Base-by-base conservation (phyloP, 495 filamentous ascomycete genomes). In the Aspergillus diversus region DNA sequence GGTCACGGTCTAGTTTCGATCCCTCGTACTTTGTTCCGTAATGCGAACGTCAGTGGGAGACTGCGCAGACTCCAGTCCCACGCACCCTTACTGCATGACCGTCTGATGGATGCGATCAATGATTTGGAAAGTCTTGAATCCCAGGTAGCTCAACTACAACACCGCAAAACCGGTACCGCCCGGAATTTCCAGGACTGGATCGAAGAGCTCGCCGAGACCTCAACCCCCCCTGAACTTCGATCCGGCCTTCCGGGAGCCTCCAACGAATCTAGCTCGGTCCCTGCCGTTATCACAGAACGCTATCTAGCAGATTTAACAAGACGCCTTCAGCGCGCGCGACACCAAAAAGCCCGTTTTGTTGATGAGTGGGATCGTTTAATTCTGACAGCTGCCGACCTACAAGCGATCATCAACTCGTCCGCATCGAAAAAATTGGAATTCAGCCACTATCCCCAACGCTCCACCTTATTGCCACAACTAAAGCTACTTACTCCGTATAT, bases 1-100 rank as follows among this genome's bases (percentile, higher is more conserved):
- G 95, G 95, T 7, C 93, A 99, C 67, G 95, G 95, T 9, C 80
- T 98, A 42, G 95, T 99, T 47, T 89, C 95, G 12, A 90, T 98
- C 51, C 95, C 95, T 6, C 84, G 94, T 66, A 83, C 84, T 16
- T 75, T 99, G 1, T 88, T 93, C 70, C 85, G 87, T 50, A 90
- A 90, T 68, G 87, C 92, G 13, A 90, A 87, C 66, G 83, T 90
- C 55, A 89, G 88, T 69, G 84, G 83, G 51, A 84, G 87, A 52
- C 71, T 99, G 47, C 85, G 86, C 57, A 81, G 88, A 33, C 78
- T 97, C 17, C 93, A 98, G 70, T 77, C 83, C 4, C 83, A 89
- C 61, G 95, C 95, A 6, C 92, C 93, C 12, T 88, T 82, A 67
- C 76, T 92, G 5, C 91, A 97, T 71, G 95, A 99, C 60, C 90